phyloP scores from a whole-genome alignment of 306 rosid genomes.

The Glycine soja region DNA sequence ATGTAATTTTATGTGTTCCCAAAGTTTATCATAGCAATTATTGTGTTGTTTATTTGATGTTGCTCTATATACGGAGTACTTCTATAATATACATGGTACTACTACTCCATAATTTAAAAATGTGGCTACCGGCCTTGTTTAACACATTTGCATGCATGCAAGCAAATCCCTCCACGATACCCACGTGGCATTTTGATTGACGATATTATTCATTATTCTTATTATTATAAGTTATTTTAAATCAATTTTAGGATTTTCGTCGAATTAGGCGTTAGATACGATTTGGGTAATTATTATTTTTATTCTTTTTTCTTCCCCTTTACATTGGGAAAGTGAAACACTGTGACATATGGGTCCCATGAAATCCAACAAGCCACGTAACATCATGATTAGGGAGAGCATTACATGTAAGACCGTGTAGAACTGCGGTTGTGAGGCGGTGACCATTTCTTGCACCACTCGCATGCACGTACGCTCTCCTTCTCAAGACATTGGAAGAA shows the following conservation, averaged over 20 bases:
- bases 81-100: not conserved
- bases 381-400: constrained; percentile 69
- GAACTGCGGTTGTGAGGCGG: constrained; percentile 49
- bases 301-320: not conserved
- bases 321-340: constrained; percentile 70
- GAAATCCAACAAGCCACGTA: constrained; percentile 88
- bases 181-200: constrained; percentile 80
- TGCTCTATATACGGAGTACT: not conserved
- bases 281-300: constrained; percentile 42
- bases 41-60: constrained; percentile 36
- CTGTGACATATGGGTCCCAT: constrained; percentile 65
- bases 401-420: constrained; percentile 46
- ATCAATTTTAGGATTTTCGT: constrained; percentile 46
- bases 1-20: constrained; percentile 62
- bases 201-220: constrained; percentile 20
- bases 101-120: not conserved
- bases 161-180: constrained; percentile 58
- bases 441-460: constrained; percentile 28
- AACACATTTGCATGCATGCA: constrained; percentile 76
- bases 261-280: constrained; percentile 50
- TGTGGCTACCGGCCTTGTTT: constrained; percentile 17
- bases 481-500: not conserved
- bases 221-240: not conserved
- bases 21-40: constrained; percentile 62
- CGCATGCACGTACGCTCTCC: constrained; percentile 42